A percentile compares a stretch with the other conserved stretches of the same genome.
Conservation (phyloP, 116 monocot genomes). For the Zostera marina region DNA sequence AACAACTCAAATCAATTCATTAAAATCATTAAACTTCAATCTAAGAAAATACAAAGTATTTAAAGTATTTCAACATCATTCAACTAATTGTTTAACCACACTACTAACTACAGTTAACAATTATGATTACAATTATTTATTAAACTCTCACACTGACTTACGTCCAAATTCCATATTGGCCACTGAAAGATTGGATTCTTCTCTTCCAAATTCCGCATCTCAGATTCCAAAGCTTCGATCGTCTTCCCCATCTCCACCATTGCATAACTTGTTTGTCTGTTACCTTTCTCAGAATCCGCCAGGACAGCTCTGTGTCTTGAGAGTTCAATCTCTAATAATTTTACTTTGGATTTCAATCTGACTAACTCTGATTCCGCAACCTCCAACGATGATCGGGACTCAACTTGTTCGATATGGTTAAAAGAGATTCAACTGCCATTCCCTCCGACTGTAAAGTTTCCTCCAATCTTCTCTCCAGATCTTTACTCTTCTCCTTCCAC, state of each 20-base stretch:
- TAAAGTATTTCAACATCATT: too few relatives aligned
- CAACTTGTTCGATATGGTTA: conserved; percentile 15
- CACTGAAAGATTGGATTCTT: too few relatives aligned
- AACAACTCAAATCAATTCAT: too few relatives aligned
- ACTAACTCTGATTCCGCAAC: conserved; percentile 35
- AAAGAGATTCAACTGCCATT: conserved; percentile 23
- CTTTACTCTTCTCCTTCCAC: too few relatives aligned
- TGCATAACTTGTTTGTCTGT: conserved; percentile 24
- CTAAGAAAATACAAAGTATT: too few relatives aligned
- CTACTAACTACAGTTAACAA: too few relatives aligned
- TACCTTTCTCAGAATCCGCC: conserved; percentile 17
- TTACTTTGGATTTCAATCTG: conserved; percentile 31
- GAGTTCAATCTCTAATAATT: conserved; percentile 41
- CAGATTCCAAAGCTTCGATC: conserved; percentile 28
- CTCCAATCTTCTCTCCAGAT: conserved; percentile 27
- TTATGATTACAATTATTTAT: too few relatives aligned
- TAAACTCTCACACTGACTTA: too few relatives aligned
- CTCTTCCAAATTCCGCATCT: conserved; percentile 22
- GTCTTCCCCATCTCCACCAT: conserved; percentile 14
- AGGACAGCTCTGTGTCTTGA: conserved; percentile 28
- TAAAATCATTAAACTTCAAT: too few relatives aligned
- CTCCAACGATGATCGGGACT: too few relatives aligned
- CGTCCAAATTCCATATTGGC: too few relatives aligned
- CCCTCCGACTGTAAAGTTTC: conserved; percentile 33
- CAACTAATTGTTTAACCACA: too few relatives aligned